phyloP scores from a whole-genome alignment of 441 rosid genomes.

The Erysimum pusillum region DNA sequence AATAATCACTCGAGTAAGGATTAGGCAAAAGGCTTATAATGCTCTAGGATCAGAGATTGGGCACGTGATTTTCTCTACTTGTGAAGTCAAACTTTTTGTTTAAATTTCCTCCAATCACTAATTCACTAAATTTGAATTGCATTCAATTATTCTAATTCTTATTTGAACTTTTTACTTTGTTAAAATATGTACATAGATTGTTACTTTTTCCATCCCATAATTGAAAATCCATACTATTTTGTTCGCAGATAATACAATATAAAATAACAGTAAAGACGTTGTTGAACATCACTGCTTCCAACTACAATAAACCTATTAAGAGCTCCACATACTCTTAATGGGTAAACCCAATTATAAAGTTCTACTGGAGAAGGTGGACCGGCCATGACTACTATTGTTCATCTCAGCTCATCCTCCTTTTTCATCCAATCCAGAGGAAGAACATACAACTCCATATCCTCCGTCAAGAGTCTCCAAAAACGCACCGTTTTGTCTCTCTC shows the following conservation, averaged over 20 bases:
- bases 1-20: background rate
- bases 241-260: background rate
- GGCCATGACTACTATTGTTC: conserved; percentile 22
- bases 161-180: no score
- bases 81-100: no score
- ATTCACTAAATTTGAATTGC: no score
- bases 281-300: conserved; percentile 15
- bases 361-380: conserved; percentile 8
- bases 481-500: conserved; percentile 27
- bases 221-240: no score
- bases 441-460: conserved; percentile 23
- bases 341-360: background rate
- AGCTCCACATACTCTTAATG: background rate
- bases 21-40: no score
- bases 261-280: background rate
- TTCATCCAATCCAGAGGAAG: conserved; percentile 19
- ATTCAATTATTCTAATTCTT: no score
- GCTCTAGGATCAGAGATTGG: no score
- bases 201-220: no score
- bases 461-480: conserved; percentile 7
- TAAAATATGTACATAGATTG: no score
- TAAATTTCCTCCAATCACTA: no score
- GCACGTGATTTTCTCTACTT: no score
- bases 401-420: conserved; percentile 17
- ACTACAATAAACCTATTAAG: conserved; percentile 12